Conservation (phyloP, 2,329 filamentous ascomycete species). For the Cordyceps militaris region DNA sequence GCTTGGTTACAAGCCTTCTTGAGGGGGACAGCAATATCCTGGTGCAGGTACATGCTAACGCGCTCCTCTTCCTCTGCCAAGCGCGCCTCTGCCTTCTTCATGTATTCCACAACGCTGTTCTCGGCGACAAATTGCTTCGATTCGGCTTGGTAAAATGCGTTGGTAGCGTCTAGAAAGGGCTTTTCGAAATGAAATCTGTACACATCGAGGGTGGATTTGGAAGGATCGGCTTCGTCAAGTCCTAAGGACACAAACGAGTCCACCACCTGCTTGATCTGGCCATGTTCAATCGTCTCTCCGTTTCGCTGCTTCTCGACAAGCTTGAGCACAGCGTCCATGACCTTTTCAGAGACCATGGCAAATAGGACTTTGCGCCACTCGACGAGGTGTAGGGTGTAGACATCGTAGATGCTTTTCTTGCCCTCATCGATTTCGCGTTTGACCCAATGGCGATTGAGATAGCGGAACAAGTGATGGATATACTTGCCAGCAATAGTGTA, state of each 20-base stretch:
- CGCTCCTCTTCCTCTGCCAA: slow-evolving; percentile 91
- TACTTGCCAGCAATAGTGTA: slow-evolving; percentile 96
- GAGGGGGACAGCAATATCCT: slow-evolving; percentile 76
- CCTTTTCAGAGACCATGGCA: slow-evolving; percentile 70
- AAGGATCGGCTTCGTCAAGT: slow-evolving; percentile 84
- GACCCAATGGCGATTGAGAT: slow-evolving; percentile 97
- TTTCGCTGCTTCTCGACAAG: slow-evolving; percentile 96
- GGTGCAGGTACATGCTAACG: slow-evolving; percentile 83
- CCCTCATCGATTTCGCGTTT: slow-evolving; percentile 98
- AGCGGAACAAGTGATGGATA: slow-evolving; percentile 93
- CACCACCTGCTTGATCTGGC: slow-evolving; percentile 93
- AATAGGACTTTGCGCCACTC: slow-evolving; percentile 95
- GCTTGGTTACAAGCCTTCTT: slow-evolving; percentile 85
- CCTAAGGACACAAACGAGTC: slow-evolving; percentile 95
- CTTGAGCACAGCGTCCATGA: slow-evolving; percentile 92
- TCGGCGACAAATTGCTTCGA: slow-evolving; percentile 92
- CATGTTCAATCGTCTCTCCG: slow-evolving; percentile 94
- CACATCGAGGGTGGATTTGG: slow-evolving; percentile 90
- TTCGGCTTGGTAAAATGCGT: slow-evolving; percentile 80
- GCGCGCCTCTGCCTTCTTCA: slow-evolving; percentile 95
- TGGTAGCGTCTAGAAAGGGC: slow-evolving; percentile 82
- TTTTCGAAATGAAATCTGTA: slow-evolving; percentile 89
- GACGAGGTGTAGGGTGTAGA: slow-evolving; percentile 93
- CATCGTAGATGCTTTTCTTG: slow-evolving; percentile 96
- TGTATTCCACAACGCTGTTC: slow-evolving; percentile 97